Evolutionary conservation across 1,284 basidiomycete species (phyloP), one percentile per base, ranked within the genome.

Genomic region (Anthracocystis panici-leucophaei): DNA sequence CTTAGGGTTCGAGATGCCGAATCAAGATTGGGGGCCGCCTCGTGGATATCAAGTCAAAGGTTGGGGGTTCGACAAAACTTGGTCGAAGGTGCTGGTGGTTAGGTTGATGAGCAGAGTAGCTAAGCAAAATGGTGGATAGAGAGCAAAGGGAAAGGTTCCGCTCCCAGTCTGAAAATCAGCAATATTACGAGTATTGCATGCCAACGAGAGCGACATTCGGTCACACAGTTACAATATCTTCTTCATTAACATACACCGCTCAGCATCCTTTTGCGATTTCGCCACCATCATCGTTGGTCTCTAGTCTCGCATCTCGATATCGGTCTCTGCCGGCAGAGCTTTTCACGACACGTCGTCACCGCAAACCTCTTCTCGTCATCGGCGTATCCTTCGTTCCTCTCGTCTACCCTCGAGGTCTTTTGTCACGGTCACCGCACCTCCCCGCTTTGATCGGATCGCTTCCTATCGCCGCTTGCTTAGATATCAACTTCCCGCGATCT

Each of bases 261-360:
- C n/a, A 44, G n/a, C 42, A 44, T 23, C 42, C 20, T 9, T 10
- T 35, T 35, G n/a, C 46, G 46, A 25, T 46, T 23, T 25, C n/a
- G 44, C 20, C 44, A 16, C 16, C 46, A 20, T 21, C 11, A n/a
- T 20, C 18, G 14, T 33, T 49, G 35, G 35, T 38, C 35, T 38
- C 35, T 38, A 38, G 35, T 38, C 44, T 25, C 38, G 56, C 27
- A 42, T 27, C 40, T 23, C 46, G 46, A 12, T 29, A 5, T 40
- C 38, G 16, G 40, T 56, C 66, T 69, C 57, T 69, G 66, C 61
- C 52, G 60, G 66, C 66, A 63, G 61, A 60, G 57, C 29, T 35
- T 16, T 33, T 50, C 16, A 35, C 23, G 29, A 5, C 12, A 20
- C 38, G 31, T 56, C 54, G 42, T 35, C 54, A 20, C 29, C n/a